These are phyloP conservation scores for Fusarium torulosum DNA, from an alignment of 2,329 filamentous ascomycete species.

Conservation along the genomic window DNA sequence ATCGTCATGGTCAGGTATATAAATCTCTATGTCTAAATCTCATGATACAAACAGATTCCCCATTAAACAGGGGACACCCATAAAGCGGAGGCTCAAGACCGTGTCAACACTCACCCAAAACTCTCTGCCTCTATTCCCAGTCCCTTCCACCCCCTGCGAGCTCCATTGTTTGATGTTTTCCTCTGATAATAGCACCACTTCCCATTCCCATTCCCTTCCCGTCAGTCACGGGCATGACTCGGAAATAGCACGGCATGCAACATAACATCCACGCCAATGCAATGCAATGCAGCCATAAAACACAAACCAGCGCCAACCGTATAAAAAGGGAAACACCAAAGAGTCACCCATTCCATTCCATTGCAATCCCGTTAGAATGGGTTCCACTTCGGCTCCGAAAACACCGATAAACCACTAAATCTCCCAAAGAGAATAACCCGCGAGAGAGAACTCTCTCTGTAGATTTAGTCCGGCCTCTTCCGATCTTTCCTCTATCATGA, in stretches of 20 bases:
- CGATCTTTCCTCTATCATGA: slow-evolving; percentile 28
- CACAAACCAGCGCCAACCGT: not conserved
- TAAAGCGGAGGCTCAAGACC: slow-evolving; percentile 33
- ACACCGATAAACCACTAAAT: slow-evolving; percentile 2
- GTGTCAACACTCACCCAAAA: not conserved
- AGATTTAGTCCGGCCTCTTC: slow-evolving; percentile 39
- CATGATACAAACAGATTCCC: too few relatives aligned
- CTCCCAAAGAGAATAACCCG: slow-evolving; percentile 31
- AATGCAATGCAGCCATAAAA: slow-evolving; percentile 25
- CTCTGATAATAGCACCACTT: slow-evolving; percentile 23
- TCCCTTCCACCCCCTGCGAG: slow-evolving; percentile 5
- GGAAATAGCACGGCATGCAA: slow-evolving; percentile 41
- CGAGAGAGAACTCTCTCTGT: slow-evolving; percentile 2
- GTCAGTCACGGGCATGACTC: slow-evolving; percentile 40
- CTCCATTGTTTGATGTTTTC: slow-evolving; percentile 37
- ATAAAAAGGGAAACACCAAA: slow-evolving; percentile 7
- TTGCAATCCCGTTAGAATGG: slow-evolving; percentile 10
- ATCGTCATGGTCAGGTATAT: not conserved
- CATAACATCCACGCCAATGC: not conserved
- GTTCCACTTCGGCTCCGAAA: slow-evolving; percentile 42
- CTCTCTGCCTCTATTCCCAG: slow-evolving; percentile 34
- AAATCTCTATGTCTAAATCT: not conserved
- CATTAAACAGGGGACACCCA: too few relatives aligned
- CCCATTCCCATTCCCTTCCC: not conserved
- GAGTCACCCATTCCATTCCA: slow-evolving; percentile 12